Conservation (phyloP, 1,284 basidiomycete genomes). For the Ganoderma meredithae region DNA sequence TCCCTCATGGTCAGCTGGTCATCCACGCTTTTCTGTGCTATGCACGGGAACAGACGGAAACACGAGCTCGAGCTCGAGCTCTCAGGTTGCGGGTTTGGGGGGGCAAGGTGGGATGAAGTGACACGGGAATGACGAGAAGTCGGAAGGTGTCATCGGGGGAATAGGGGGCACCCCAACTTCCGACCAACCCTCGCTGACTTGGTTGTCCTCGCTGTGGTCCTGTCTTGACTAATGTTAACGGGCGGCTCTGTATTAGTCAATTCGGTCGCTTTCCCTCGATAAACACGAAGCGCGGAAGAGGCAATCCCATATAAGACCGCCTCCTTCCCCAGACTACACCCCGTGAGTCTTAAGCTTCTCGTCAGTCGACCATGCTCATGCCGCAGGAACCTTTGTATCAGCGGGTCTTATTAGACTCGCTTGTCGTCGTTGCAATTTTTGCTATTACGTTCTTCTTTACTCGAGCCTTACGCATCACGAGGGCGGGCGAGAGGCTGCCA, state of each 20-base stretch:
- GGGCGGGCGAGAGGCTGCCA: conserved; percentile 21
- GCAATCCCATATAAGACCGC: neutral
- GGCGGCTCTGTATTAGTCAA: neutral
- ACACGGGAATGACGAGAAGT: neutral
- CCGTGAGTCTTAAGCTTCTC: neutral
- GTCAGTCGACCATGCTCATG: neutral
- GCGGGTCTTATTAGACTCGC: neutral
- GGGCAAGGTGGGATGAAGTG: neutral
- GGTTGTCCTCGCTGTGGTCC: neutral
- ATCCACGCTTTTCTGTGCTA: neutral
- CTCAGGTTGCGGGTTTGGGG: neutral
- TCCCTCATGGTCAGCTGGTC: conserved; percentile 1
- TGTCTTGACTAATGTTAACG: neutral
- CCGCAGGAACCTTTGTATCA: neutral
- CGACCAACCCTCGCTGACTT: conserved; percentile 6
- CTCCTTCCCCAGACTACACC: neutral
- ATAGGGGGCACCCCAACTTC: neutral
- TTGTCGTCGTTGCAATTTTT: conserved; percentile 6
- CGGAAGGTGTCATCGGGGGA: neutral
- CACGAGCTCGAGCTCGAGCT: neutral
- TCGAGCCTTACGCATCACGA: conserved; percentile 1
- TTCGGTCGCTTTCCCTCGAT: conserved; percentile 4
- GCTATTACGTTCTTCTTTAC: conserved; percentile 6
- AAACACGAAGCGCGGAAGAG: neutral
- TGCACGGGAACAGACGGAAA: neutral